These are phyloP conservation scores for Trichoderma hamatum DNA, from an alignment of 2,329 filamentous ascomycete species.

Conservation along the genomic window DNA sequence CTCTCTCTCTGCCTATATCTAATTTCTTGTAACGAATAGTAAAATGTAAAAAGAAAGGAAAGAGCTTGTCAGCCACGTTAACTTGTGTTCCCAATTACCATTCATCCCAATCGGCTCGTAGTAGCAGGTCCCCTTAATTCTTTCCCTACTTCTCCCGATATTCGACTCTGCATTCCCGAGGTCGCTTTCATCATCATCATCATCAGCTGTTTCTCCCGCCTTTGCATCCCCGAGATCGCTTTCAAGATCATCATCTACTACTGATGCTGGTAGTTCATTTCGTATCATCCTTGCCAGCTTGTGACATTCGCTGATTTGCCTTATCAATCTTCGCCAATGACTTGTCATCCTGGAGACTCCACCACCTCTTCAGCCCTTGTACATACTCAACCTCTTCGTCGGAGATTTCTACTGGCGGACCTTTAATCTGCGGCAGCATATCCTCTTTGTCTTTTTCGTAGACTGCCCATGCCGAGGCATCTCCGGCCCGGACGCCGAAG, in stretches of 20 bases:
- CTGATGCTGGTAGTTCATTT: conserved; percentile 23
- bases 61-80: neutral
- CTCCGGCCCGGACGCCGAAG: conserved; percentile 59
- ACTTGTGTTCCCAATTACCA: neutral
- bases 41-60: neutral
- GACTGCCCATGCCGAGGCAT: conserved; percentile 63
- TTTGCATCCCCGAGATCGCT: neutral
- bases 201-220: neutral
- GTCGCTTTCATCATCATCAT: neutral
- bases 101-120: neutral
- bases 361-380: conserved; percentile 53
- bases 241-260: neutral
- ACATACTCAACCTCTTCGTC: conserved; percentile 55
- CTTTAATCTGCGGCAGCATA: conserved; percentile 57
- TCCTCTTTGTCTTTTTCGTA: conserved; percentile 52
- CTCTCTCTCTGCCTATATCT: neutral
- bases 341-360: conserved; percentile 50
- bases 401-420: conserved; percentile 61
- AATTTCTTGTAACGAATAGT: neutral
- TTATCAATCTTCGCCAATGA: conserved; percentile 52
- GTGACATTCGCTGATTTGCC: conserved; percentile 45
- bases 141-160: neutral
- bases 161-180: neutral
- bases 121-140: too few species aligned
- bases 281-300: conserved; percentile 35